These are phyloP conservation scores for Endogone sp. DNA, from an alignment of 192 early-diverging fungal species.

Conservation along the genomic window DNA sequence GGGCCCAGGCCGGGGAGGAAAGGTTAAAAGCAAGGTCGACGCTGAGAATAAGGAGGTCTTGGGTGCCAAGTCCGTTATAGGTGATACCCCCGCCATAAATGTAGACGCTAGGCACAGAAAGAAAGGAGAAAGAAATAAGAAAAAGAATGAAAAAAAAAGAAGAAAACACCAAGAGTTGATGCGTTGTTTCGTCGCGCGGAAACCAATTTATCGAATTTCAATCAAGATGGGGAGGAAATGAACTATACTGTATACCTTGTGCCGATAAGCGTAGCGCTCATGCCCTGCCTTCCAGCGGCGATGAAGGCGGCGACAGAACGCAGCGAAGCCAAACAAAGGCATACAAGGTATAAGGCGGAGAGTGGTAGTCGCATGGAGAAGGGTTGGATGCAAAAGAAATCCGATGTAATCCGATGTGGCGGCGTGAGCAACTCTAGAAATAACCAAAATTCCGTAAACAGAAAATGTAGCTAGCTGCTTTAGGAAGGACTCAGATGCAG, in stretches of 20 bases:
- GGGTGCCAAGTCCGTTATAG: not conserved
- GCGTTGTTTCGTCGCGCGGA: too few relatives aligned
- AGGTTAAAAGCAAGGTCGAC: not conserved
- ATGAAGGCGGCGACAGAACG: not conserved
- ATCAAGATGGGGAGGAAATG: not conserved
- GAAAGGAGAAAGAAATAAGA: not conserved
- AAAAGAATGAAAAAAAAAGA: not conserved
- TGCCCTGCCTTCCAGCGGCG: not conserved
- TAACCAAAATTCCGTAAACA: too few relatives aligned
- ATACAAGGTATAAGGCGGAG: not conserved
- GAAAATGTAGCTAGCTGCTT: too few relatives aligned
- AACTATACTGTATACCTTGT: not conserved
- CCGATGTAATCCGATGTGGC: too few relatives aligned
- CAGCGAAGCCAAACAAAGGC: not conserved
- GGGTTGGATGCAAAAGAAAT: too few relatives aligned
- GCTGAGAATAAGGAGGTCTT: not conserved
- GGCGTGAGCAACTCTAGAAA: too few relatives aligned
- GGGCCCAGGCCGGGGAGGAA: not conserved
- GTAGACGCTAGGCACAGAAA: not conserved
- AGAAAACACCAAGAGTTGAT: not conserved
- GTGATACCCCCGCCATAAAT: not conserved
- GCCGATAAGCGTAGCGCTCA: not conserved
- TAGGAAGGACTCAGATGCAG: too few relatives aligned
- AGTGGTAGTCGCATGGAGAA: too few relatives aligned
- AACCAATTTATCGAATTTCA: not conserved